Conservation (phyloP, 768 basidiomycete genomes). For the Lentinula lateritia region DNA sequence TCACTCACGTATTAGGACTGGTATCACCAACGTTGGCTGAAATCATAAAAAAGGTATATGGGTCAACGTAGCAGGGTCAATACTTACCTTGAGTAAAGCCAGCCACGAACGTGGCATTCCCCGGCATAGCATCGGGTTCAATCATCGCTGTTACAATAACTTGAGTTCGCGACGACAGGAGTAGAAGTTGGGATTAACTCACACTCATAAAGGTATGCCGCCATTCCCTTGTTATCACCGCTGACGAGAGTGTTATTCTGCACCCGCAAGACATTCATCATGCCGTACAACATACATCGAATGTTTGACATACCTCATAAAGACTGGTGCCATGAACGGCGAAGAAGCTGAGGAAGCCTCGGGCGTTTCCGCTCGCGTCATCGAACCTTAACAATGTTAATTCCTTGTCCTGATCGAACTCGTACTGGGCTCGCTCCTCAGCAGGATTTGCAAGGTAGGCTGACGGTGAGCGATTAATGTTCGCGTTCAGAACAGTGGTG, state of each 20-base stretch:
- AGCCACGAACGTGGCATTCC: conserved; percentile 65
- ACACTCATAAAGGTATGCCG: conserved; percentile 76
- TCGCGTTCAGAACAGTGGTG: conserved; percentile 61
- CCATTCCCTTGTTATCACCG: conserved; percentile 83
- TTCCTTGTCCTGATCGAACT: conserved; percentile 71
- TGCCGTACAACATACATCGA: not conserved
- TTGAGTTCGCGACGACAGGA: not conserved
- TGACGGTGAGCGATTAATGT: conserved; percentile 70
- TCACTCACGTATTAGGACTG: conserved; percentile 69
- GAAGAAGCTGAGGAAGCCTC: conserved; percentile 71
- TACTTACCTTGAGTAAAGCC: conserved; percentile 67
- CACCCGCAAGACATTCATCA: not conserved
- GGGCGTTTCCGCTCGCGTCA: conserved; percentile 47
- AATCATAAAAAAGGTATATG: not conserved
- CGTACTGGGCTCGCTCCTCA: conserved; percentile 60
- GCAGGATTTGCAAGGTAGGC: conserved; percentile 75
- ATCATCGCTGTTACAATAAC: conserved; percentile 38
- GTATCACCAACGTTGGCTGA: conserved; percentile 79
- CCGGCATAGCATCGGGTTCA: conserved; percentile 63
- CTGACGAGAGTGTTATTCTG: conserved; percentile 83
- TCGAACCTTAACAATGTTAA: conserved; percentile 65
- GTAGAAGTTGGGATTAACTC: conserved; percentile 9
- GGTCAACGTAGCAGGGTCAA: not conserved
- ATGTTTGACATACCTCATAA: conserved; percentile 47
- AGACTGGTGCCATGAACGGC: conserved; percentile 77